Evolutionary conservation across 1,284 basidiomycete genomes (phyloP).

Genomic region (Kalmanozyma brasiliensis): DNA sequence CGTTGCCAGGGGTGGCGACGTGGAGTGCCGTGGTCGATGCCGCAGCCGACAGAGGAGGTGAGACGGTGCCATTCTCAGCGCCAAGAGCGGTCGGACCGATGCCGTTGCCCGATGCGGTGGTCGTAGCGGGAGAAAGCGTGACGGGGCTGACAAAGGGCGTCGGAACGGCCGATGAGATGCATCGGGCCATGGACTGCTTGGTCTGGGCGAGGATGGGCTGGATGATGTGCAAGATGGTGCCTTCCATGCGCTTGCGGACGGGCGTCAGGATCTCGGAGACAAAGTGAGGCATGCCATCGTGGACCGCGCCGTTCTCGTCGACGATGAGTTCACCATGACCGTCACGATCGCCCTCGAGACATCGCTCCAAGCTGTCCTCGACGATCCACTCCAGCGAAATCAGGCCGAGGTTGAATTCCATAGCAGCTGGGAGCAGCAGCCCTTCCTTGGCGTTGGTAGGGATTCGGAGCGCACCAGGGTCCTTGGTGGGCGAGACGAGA

Average conservation of each 20-base stretch:
- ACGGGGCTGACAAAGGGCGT: conserved; percentile 52
- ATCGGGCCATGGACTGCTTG: conserved; percentile 53
- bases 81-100: background rate
- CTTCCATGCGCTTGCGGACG: conserved; percentile 65
- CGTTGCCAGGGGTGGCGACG: conserved; percentile 21
- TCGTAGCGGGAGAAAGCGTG: conserved; percentile 40
- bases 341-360: conserved; percentile 59
- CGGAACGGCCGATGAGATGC: conserved; percentile 53
- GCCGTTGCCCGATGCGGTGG: conserved; percentile 16
- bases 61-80: conserved; percentile 15
- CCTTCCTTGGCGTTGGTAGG: conserved; percentile 58
- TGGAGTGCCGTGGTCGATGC: conserved; percentile 4
- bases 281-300: conserved; percentile 61
- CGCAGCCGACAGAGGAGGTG: conserved; percentile 16
- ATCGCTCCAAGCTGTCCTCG: conserved; percentile 65
- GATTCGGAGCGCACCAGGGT: conserved; percentile 50
- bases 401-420: conserved; percentile 66
- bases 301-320: conserved; percentile 50
- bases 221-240: conserved; percentile 65
- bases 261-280: conserved; percentile 66
- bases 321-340: conserved; percentile 50
- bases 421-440: conserved; percentile 50
- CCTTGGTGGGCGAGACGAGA: conserved; percentile 56
- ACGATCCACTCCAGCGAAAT: conserved; percentile 65
- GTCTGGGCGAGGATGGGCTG: conserved; percentile 60